A percentile compares a stretch with the other conserved stretches of the same genome.
Conservation (phyloP, 1,284 basidiomycete species). For the Fistulinella cinereoalba region DNA sequence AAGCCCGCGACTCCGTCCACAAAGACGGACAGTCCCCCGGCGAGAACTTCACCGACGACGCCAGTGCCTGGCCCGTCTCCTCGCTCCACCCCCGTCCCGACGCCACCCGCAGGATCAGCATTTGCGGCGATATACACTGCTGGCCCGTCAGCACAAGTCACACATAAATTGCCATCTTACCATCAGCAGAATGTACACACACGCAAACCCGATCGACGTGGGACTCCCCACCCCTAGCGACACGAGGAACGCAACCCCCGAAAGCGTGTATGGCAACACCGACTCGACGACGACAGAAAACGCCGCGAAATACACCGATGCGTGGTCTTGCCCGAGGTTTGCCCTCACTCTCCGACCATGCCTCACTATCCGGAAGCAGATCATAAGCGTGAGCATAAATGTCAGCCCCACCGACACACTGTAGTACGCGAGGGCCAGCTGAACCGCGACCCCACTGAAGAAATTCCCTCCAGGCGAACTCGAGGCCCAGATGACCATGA, state of each 20-base stretch:
- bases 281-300: constrained; percentile 26
- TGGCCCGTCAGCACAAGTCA: background rate
- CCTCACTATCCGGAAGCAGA: constrained; percentile 23
- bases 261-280: constrained; percentile 27
- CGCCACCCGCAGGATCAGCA: constrained; percentile 27
- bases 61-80: background rate
- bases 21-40: background rate
- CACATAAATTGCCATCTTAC: constrained; percentile 8
- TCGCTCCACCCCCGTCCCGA: constrained; percentile 19
- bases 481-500: constrained; percentile 15
- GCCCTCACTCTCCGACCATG: constrained; percentile 14
- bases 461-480: constrained; percentile 21
- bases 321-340: constrained; percentile 20
- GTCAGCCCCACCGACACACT: constrained; percentile 23
- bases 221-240: constrained; percentile 18
- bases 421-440: constrained; percentile 26
- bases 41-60: constrained; percentile 17
- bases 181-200: constrained; percentile 24
- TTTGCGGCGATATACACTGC: constrained; percentile 29
- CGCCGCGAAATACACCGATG: constrained; percentile 20
- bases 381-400: constrained; percentile 17
- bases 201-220: constrained; percentile 14
- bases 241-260: constrained; percentile 27
- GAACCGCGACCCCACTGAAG: constrained; percentile 14
- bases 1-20: background rate